Conservation (phyloP, 1,139 yeast species). For the Pichia sp. region DNA sequence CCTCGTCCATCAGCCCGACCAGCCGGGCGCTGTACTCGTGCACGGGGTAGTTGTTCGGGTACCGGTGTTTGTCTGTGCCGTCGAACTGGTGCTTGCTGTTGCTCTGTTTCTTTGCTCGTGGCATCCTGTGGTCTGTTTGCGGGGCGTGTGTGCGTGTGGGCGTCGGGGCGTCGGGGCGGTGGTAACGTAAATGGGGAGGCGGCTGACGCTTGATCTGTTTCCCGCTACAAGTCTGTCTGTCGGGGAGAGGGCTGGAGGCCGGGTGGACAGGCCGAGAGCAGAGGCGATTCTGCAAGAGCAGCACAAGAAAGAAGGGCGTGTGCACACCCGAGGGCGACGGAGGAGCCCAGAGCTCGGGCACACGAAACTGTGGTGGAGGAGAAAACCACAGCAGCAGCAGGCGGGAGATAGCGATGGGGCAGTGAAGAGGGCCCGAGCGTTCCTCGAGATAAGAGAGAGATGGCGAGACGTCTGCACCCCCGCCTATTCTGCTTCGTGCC, state of each 20-base stretch:
- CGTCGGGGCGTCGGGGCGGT: not conserved
- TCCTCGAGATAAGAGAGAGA: not conserved
- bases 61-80: conserved; percentile 5
- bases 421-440: not conserved
- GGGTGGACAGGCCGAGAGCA: too few relatives aligned
- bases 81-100: conserved; percentile 2
- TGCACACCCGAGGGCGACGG: not conserved
- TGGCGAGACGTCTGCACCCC: not conserved
- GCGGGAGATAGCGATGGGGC: not conserved
- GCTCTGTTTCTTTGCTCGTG: not conserved
- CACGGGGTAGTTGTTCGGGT: conserved; percentile 26
- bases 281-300: too few relatives aligned
- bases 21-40: conserved; percentile 9
- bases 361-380: not conserved
- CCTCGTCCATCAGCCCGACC: conserved; percentile 16
- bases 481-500: not conserved
- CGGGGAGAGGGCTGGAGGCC: not conserved
- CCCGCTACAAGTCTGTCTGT: not conserved
- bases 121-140: conserved; percentile 1
- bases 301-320: not conserved
- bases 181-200: too few relatives aligned
- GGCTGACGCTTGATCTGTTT: not conserved
- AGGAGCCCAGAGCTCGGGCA: not conserved
- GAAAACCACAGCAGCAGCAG: not conserved
- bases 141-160: not conserved